phyloP scores from a whole-genome alignment of 2,329 filamentous ascomycete species.

The Hypoxylon sp. region DNA sequence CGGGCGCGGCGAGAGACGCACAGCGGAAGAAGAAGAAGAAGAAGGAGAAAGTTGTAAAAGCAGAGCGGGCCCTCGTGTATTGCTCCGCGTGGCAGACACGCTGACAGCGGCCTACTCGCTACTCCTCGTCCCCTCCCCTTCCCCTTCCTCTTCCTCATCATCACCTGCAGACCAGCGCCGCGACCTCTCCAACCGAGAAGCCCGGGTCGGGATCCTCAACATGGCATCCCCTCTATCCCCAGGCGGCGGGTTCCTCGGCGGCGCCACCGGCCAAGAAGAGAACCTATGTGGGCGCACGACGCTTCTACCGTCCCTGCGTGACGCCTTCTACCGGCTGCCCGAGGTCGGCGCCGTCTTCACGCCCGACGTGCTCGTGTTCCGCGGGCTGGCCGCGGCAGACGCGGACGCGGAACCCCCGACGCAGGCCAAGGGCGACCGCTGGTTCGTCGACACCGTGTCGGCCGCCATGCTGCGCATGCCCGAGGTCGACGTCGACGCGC shows the following conservation, averaged over 20 bases:
- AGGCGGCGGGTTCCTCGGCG: slow-evolving; percentile 67
- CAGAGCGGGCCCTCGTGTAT: slow-evolving; percentile 47
- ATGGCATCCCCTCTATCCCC: slow-evolving; percentile 70
- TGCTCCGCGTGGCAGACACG: slow-evolving; percentile 59
- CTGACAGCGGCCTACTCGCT: slow-evolving; percentile 59
- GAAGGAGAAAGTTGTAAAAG: no score
- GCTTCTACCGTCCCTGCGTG: slow-evolving; percentile 63
- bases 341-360: slow-evolving; percentile 65
- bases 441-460: slow-evolving; percentile 65
- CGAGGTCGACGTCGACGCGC: slow-evolving; percentile 51
- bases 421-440: slow-evolving; percentile 57
- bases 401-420: slow-evolving; percentile 49
- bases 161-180: not conserved
- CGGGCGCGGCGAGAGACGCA: not conserved
- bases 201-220: slow-evolving; percentile 63
- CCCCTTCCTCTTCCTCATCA: slow-evolving; percentile 5
- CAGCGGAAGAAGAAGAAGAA: not conserved
- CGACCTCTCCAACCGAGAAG: slow-evolving; percentile 27
- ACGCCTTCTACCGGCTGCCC: slow-evolving; percentile 66
- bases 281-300: slow-evolving; percentile 68
- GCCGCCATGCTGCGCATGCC: slow-evolving; percentile 67
- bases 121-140: slow-evolving; percentile 18
- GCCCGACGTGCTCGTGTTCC: slow-evolving; percentile 66
- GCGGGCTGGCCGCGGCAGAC: slow-evolving; percentile 42
- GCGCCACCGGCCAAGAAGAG: slow-evolving; percentile 68